These are phyloP conservation scores for Musa balbisiana DNA, from an alignment of 202 grass and related monocot species.

Conservation along the genomic window DNA sequence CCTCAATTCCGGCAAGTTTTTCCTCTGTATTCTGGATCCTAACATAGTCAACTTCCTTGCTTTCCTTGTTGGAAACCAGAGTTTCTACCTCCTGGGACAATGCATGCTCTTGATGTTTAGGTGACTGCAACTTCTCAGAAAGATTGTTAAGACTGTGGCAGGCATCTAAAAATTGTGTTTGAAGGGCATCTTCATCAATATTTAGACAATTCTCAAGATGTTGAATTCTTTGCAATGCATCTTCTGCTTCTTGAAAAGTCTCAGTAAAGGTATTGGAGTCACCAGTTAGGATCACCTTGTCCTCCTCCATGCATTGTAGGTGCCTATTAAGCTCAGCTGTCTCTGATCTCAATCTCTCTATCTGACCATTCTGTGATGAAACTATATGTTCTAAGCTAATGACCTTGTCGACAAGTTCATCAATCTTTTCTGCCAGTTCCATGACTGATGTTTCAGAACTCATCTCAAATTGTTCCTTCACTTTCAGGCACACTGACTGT, in stretches of 20 bases:
- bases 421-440: conserved; percentile 69
- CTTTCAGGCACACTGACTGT: conserved; percentile 53
- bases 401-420: conserved; percentile 73
- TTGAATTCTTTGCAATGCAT: conserved; percentile 39
- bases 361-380: conserved; percentile 65
- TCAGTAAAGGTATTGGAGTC: conserved; percentile 45
- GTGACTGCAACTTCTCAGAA: conserved; percentile 39
- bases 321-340: conserved; percentile 53
- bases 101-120: conserved; percentile 24
- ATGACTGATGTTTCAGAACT: conserved; percentile 47
- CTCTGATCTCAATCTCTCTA: conserved; percentile 61
- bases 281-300: conserved; percentile 30
- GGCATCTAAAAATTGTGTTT: conserved; percentile 49
- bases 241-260: conserved; percentile 60
- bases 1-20: background rate
- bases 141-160: conserved; percentile 48
- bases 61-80: conserved; percentile 17
- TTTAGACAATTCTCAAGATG: conserved; percentile 43
- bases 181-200: conserved; percentile 33
- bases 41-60: conserved; percentile 1
- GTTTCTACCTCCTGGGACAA: conserved; percentile 25
- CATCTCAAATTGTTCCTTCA: conserved; percentile 56
- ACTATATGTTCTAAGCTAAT: conserved; percentile 63
- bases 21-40: background rate
- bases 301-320: conserved; percentile 48